A percentile compares a stretch with the other conserved stretches of the same genome.
phyloP scores from a whole-genome alignment of 441 rosid species.

The Theobroma grandiflorum region DNA sequence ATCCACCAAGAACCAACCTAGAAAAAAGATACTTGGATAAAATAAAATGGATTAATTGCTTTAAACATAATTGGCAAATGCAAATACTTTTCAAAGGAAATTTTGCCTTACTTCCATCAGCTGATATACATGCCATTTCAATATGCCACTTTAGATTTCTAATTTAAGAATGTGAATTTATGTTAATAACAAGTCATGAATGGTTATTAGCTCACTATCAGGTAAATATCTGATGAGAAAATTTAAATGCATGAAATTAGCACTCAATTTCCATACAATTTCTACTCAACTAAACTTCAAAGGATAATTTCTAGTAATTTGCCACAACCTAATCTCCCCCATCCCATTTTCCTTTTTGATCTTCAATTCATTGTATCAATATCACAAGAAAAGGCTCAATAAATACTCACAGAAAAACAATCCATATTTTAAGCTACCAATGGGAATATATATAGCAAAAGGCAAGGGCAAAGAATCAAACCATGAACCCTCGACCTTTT shows the following conservation, averaged over 20 bases:
- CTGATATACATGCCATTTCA: neutral
- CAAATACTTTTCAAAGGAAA: constrained; percentile 1
- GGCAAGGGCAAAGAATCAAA: constrained; percentile 16
- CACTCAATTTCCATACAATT: neutral
- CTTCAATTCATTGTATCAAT: neutral
- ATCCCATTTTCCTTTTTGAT: neutral
- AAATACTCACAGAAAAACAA: neutral
- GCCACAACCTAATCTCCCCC: neutral
- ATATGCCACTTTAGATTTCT: neutral
- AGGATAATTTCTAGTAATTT: constrained; percentile 8
- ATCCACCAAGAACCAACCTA: neutral
- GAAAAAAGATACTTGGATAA: neutral
- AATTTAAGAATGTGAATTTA: neutral
- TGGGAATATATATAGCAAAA: neutral
- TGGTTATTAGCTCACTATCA: neutral
- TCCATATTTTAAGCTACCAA: neutral
- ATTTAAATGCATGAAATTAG: neutral
- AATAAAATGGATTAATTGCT: constrained; percentile 3
- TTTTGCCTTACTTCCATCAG: constrained; percentile 12
- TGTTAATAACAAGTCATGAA: constrained; percentile 2
- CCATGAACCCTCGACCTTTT: constrained; percentile 10
- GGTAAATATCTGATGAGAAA: neutral
- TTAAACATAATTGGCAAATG: constrained; percentile 15
- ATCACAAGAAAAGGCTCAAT: neutral
- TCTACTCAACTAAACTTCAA: neutral